These are phyloP conservation scores for Suhomyces pyralidae DNA, from an alignment of 805 yeast genomes.

Conservation along the genomic window DNA sequence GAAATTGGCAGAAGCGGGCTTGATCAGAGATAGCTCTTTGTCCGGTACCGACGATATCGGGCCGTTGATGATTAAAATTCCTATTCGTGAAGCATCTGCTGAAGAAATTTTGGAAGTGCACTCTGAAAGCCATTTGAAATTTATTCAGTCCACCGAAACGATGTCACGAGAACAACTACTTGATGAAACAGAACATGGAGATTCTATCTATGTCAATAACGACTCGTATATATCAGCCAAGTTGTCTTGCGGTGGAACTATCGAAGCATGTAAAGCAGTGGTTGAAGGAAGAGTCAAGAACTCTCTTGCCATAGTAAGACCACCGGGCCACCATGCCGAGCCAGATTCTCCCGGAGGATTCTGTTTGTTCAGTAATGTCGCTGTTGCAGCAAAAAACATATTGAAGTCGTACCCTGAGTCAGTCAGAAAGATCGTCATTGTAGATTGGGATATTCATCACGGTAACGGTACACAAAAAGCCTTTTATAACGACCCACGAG, in stretches of 20 bases:
- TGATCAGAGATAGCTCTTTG: slow-evolving; percentile 74
- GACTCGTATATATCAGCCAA: slow-evolving; percentile 86
- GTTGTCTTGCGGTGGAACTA: slow-evolving; percentile 93
- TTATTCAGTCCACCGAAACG: slow-evolving; percentile 66
- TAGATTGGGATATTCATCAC: slow-evolving; percentile 99
- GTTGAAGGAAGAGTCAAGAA: slow-evolving; percentile 90
- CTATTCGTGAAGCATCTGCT: slow-evolving; percentile 81
- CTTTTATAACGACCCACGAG: slow-evolving; percentile 84
- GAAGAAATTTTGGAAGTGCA: slow-evolving; percentile 89
- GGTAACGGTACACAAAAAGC: slow-evolving; percentile 98
- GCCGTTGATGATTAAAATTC: slow-evolving; percentile 81
- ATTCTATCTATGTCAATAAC: slow-evolving; percentile 91
- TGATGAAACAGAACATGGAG: slow-evolving; percentile 86
- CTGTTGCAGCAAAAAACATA: slow-evolving; percentile 90
- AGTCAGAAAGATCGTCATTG: slow-evolving; percentile 73
- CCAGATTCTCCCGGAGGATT: slow-evolving; percentile 97
- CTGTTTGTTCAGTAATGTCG: slow-evolving; percentile 92
- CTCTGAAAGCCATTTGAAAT: slow-evolving; percentile 72
- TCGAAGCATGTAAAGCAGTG: slow-evolving; percentile 94
- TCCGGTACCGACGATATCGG: slow-evolving; percentile 77
- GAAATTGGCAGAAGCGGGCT: slow-evolving; percentile 89
- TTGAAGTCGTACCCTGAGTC: slow-evolving; percentile 82
- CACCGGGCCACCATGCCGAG: slow-evolving; percentile 99
- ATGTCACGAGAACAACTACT: slow-evolving; percentile 77
- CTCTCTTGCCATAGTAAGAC: slow-evolving; percentile 91